phyloP scores from a whole-genome alignment of 495 filamentous ascomycete genomes.

The Rusavskia elegans region DNA sequence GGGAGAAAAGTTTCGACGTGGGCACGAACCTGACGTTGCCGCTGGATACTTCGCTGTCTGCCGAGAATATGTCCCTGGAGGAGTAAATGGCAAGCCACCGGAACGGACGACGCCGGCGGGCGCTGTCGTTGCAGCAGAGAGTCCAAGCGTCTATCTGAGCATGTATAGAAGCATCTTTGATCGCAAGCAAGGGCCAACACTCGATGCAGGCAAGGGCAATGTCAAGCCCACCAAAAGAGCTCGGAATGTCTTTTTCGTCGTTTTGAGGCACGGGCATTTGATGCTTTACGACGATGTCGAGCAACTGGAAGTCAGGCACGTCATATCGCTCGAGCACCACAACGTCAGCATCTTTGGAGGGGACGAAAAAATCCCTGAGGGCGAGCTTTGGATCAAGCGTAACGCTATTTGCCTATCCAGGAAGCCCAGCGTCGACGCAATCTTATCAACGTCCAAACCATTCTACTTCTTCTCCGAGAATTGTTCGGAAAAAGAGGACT shows the following conservation, averaged over 20 bases:
- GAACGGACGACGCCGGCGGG: slow-evolving; percentile 74
- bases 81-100: slow-evolving; percentile 81
- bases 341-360: slow-evolving; percentile 74
- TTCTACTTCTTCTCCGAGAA: slow-evolving; percentile 93
- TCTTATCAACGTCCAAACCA: slow-evolving; percentile 48
- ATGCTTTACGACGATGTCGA: slow-evolving; percentile 91
- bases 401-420: slow-evolving; percentile 80
- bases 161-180: slow-evolving; percentile 98
- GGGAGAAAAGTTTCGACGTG: slow-evolving; percentile 38
- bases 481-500: slow-evolving; percentile 90
- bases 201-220: slow-evolving; percentile 30
- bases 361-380: slow-evolving; percentile 66
- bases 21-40: slow-evolving; percentile 65
- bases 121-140: slow-evolving; percentile 51
- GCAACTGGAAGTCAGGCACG: slow-evolving; percentile 86
- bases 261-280: slow-evolving; percentile 76
- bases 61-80: slow-evolving; percentile 78
- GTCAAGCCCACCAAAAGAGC: slow-evolving; percentile 54
- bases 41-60: slow-evolving; percentile 92
- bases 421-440: slow-evolving; percentile 44
- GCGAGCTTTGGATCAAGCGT: slow-evolving; percentile 86
- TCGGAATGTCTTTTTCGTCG: slow-evolving; percentile 87
- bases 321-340: slow-evolving; percentile 82
- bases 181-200: slow-evolving; percentile 41
- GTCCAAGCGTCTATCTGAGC: slow-evolving; percentile 87